A percentile compares a stretch with the other conserved stretches of the same genome.
Evolutionary conservation across 1,139 yeast species (phyloP).

Genomic region (Pichia sp.): DNA sequence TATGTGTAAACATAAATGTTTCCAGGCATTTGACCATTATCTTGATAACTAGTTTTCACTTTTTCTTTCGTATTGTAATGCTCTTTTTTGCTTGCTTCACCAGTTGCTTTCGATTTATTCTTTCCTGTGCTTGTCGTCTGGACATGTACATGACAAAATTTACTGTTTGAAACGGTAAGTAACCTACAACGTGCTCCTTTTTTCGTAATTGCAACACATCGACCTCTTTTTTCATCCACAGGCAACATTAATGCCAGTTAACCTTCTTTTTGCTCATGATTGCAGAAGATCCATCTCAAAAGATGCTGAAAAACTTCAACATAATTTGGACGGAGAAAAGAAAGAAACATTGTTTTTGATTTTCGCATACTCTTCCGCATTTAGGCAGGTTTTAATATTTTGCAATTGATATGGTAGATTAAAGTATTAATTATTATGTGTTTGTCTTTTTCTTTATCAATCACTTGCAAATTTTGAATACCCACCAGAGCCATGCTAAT

Average conservation of each 20-base stretch:
- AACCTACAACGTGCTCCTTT: constrained; percentile 10
- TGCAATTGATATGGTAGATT: neutral
- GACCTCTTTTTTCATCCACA: neutral
- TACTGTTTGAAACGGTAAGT: constrained; percentile 5
- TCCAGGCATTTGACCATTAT: constrained; percentile 30
- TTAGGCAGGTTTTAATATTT: neutral
- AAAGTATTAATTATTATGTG: no score
- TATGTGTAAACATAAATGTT: constrained; percentile 51
- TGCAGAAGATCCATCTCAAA: neutral
- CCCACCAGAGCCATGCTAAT: neutral
- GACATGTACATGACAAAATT: constrained; percentile 12
- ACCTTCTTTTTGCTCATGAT: neutral
- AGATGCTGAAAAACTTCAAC: no score
- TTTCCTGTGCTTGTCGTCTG: no score
- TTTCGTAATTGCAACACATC: constrained; percentile 8
- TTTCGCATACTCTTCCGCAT: neutral
- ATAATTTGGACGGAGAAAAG: no score
- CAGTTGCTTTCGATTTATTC: neutral
- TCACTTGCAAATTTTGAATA: no score
- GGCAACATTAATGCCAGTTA: no score
- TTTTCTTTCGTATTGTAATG: no score
- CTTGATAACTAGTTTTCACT: no score
- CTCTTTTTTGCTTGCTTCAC: neutral
- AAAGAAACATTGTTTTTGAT: neutral
- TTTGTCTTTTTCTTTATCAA: neutral